phyloP scores from a whole-genome alignment of 2,329 filamentous ascomycete genomes.

The Penicillium psychrosexuale region DNA sequence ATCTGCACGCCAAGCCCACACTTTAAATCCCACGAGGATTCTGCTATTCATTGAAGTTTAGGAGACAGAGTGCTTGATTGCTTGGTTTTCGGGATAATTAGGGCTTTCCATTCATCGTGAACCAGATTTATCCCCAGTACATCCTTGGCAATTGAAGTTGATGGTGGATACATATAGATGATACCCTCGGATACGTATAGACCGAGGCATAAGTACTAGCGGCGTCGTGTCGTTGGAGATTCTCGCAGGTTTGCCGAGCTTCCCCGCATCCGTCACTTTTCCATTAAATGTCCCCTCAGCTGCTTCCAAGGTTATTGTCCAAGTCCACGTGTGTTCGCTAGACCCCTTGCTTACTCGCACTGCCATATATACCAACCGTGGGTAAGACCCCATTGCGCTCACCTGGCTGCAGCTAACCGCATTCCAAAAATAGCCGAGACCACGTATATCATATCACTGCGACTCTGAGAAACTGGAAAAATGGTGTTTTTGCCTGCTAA shows the following conservation, averaged over 20 bases:
- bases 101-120: not conserved
- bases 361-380: not conserved
- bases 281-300: constrained; percentile 2
- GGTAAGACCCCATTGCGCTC: not conserved
- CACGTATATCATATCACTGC: not conserved
- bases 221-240: not conserved
- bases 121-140: not conserved
- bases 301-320: not conserved
- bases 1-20: constrained; percentile 9
- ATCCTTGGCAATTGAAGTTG: not conserved
- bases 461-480: not conserved
- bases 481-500: constrained; percentile 49
- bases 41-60: not conserved
- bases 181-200: constrained; percentile 6
- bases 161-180: not conserved
- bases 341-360: not conserved
- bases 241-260: constrained; percentile 1
- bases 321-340: not conserved
- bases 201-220: constrained; percentile 3
- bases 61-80: not conserved
- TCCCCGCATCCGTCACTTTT: constrained; percentile 4
- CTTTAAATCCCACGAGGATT: not conserved
- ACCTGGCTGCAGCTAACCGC: not conserved
- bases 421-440: not conserved
- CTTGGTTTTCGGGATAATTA: not conserved